These are phyloP conservation scores for Syncephalastrum contaminatum DNA, from an alignment of 371 early-diverging fungal species.

Conservation along the genomic window DNA sequence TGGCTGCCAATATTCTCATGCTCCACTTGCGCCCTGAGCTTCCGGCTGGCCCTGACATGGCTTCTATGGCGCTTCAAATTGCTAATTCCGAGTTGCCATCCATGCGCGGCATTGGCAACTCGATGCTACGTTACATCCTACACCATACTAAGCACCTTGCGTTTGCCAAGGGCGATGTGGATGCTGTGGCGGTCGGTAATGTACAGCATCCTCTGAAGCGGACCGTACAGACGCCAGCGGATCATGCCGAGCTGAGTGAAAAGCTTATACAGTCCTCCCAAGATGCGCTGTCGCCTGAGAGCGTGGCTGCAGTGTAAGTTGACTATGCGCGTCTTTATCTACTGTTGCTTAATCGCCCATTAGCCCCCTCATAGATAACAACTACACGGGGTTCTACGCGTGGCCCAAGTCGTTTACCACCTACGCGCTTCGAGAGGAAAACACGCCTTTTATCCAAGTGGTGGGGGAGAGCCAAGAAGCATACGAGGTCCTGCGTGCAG, in stretches of 20 bases:
- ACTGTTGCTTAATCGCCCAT: no score
- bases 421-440: conserved; percentile 45
- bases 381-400: conserved; percentile 70
- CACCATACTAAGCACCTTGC: conserved; percentile 63
- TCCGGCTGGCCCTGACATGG: conserved; percentile 57
- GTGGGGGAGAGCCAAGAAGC: conserved; percentile 52
- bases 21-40: conserved; percentile 57
- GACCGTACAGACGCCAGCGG: conserved; percentile 1
- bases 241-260: no score
- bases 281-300: no score
- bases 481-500: conserved; percentile 48
- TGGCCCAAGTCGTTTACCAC: conserved; percentile 66
- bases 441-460: conserved; percentile 29
- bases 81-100: conserved; percentile 72
- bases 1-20: conserved; percentile 78
- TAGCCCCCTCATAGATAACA: conserved; percentile 54
- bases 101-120: conserved; percentile 65
- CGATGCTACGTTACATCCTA: conserved; percentile 45
- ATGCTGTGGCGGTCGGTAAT: conserved; percentile 36
- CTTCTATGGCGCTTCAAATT: conserved; percentile 52
- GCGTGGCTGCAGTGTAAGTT: no score
- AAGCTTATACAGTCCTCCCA: no score
- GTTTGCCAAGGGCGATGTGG: conserved; percentile 47
- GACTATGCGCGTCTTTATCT: no score
- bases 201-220: conserved; percentile 47